Conservation (phyloP, 78 protist species). For the Dictyostelium citrinum region DNA sequence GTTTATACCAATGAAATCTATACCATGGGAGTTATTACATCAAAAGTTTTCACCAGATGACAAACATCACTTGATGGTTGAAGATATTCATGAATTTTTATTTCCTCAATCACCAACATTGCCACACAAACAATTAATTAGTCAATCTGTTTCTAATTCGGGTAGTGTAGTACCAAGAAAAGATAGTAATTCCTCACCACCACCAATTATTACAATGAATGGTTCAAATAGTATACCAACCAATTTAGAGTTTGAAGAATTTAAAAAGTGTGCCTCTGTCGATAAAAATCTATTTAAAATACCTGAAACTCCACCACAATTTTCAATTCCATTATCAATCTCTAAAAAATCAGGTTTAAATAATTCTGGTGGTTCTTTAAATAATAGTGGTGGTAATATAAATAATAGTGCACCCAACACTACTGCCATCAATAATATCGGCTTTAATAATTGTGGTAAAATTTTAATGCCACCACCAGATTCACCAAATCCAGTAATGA, state of each 20-base stretch:
- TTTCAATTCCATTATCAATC: slow-evolving; percentile 41
- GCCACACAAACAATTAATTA: background rate
- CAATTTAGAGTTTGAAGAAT: background rate
- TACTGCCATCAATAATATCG: too few species aligned
- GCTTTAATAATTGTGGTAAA: background rate
- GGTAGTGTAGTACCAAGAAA: background rate
- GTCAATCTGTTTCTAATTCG: background rate
- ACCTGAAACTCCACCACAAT: slow-evolving; percentile 40
- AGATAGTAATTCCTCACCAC: background rate
- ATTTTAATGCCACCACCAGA: slow-evolving; percentile 16
- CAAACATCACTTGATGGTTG: slow-evolving; percentile 1
- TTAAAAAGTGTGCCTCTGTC: background rate
- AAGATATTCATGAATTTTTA: slow-evolving; percentile 29
- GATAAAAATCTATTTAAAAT: slow-evolving; percentile 48
- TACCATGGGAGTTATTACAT: slow-evolving; percentile 35
- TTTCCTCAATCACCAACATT: slow-evolving; percentile 28
- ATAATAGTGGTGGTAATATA: background rate
- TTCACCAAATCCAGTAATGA: background rate
- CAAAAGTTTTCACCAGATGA: slow-evolving; percentile 59
- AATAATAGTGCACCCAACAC: too few species aligned
- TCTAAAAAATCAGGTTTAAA: background rate
- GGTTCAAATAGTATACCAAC: background rate
- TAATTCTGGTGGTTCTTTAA: background rate
- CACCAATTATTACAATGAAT: background rate
- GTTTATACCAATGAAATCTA: slow-evolving; percentile 4